These are phyloP conservation scores for Collybiopsis luxurians DNA, from an alignment of 768 basidiomycete species.

Conservation along the genomic window DNA sequence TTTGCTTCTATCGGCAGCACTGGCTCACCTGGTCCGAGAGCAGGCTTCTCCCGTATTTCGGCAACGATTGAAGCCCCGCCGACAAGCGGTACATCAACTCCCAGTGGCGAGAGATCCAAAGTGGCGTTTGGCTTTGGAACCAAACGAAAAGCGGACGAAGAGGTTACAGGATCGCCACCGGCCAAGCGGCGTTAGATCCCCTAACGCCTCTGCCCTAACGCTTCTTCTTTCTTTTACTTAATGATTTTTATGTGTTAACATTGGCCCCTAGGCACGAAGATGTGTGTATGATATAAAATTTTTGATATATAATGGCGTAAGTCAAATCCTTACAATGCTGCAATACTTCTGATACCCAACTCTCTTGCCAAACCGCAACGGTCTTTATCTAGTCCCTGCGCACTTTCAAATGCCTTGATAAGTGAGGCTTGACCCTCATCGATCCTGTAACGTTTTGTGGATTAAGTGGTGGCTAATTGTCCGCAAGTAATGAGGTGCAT, in stretches of 20 bases:
- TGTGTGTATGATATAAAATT: not conserved
- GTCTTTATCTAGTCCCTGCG: slow-evolving; percentile 72
- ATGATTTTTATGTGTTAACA: not conserved
- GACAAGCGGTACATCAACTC: slow-evolving; percentile 54
- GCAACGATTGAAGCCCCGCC: slow-evolving; percentile 53
- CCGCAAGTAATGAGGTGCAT: not conserved
- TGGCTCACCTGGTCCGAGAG: slow-evolving; percentile 16
- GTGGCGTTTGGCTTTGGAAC: slow-evolving; percentile 74
- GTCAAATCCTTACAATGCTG: slow-evolving; percentile 50
- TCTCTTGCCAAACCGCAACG: slow-evolving; percentile 71
- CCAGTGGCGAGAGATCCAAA: slow-evolving; percentile 61
- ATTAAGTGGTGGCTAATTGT: not conserved
- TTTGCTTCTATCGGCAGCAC: slow-evolving; percentile 22
- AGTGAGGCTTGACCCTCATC: slow-evolving; percentile 83
- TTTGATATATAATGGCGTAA: not conserved
- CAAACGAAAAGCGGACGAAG: slow-evolving; percentile 79
- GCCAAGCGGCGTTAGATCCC: slow-evolving; percentile 45
- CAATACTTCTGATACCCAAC: slow-evolving; percentile 68
- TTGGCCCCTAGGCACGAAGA: not conserved
- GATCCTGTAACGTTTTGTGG: slow-evolving; percentile 46
- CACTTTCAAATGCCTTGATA: slow-evolving; percentile 69
- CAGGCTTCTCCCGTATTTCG: slow-evolving; percentile 49
- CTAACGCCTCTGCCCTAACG: too few species aligned
- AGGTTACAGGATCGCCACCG: slow-evolving; percentile 63
- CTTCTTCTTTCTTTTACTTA: not conserved